These are phyloP conservation scores for Bryoerythrophyllum caledonicum DNA, from an alignment of 225 moss, liverwort and hornwort species.

Conservation along the genomic window DNA sequence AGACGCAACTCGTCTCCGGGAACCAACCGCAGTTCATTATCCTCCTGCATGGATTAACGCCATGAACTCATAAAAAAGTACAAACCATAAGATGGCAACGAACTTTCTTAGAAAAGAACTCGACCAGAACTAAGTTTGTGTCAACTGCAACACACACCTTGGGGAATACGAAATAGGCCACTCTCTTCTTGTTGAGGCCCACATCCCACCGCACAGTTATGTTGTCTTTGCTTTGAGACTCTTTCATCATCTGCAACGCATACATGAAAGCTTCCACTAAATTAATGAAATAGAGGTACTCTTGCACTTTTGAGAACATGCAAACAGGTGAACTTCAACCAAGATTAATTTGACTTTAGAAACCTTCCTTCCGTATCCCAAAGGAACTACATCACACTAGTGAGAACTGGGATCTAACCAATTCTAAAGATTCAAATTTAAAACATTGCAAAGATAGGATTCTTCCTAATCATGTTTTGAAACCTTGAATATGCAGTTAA, in stretches of 20 bases:
- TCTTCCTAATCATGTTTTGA: background rate
- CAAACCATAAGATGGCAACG: background rate
- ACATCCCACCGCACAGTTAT: constrained; percentile 88
- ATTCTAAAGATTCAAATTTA: background rate
- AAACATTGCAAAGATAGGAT: background rate
- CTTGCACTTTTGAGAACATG: background rate
- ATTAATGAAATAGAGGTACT: background rate
- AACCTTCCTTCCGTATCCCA: background rate
- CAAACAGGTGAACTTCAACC: background rate
- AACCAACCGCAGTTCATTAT: constrained; percentile 80
- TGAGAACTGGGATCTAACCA: background rate
- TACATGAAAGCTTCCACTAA: background rate
- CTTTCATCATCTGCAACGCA: constrained; percentile 80
- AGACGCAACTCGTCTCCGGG: constrained; percentile 82
- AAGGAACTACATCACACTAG: background rate
- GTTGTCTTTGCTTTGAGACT: constrained; percentile 85
- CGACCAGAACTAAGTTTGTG: background rate
- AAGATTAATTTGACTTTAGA: background rate
- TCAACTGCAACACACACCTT: constrained; percentile 47
- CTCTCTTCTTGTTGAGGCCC: constrained; percentile 80
- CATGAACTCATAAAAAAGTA: background rate
- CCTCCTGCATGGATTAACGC: constrained; percentile 53
- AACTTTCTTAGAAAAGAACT: background rate
- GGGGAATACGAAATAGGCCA: constrained; percentile 80
- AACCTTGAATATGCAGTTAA: background rate